These are phyloP conservation scores for Protomyces lactucae-debilis DNA, from an alignment of 1,139 yeast genomes.

Conservation along the genomic window DNA sequence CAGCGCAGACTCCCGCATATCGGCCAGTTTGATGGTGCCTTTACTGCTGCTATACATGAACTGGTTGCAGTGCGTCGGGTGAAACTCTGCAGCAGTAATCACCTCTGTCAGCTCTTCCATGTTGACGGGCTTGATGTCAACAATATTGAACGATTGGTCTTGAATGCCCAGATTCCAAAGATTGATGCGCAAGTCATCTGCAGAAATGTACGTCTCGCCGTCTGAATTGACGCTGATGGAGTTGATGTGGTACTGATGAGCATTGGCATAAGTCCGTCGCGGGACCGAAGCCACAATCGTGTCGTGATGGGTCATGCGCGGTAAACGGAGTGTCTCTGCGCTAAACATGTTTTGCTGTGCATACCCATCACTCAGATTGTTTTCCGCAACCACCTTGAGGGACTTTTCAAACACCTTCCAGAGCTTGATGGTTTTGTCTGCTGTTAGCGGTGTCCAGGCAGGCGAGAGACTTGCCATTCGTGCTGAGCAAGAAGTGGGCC, in stretches of 20 bases:
- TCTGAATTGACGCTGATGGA: slow-evolving; percentile 92
- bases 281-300: slow-evolving; percentile 94
- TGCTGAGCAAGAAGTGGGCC: slow-evolving; percentile 80
- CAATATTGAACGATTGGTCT: slow-evolving; percentile 90
- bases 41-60: slow-evolving; percentile 97
- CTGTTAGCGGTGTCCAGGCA: background rate
- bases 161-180: slow-evolving; percentile 93
- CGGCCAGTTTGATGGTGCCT: slow-evolving; percentile 92
- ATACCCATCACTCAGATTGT: slow-evolving; percentile 58
- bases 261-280: slow-evolving; percentile 83
- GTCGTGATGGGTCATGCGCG: slow-evolving; percentile 85
- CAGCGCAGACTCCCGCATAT: slow-evolving; percentile 92
- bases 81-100: slow-evolving; percentile 96
- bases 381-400: slow-evolving; percentile 85
- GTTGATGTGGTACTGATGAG: slow-evolving; percentile 97
- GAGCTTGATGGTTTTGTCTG: slow-evolving; percentile 89
- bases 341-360: slow-evolving; percentile 29
- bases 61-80: slow-evolving; percentile 84
- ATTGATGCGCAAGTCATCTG: slow-evolving; percentile 93
- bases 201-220: slow-evolving; percentile 88
- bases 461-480: slow-evolving; percentile 49
- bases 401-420: slow-evolving; percentile 95
- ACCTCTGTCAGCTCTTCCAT: slow-evolving; percentile 99
- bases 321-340: slow-evolving; percentile 55
- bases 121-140: slow-evolving; percentile 94